Base-by-base conservation (phyloP, 108 stramenopile genomes). In the Conticribra weissflogii region DNA sequence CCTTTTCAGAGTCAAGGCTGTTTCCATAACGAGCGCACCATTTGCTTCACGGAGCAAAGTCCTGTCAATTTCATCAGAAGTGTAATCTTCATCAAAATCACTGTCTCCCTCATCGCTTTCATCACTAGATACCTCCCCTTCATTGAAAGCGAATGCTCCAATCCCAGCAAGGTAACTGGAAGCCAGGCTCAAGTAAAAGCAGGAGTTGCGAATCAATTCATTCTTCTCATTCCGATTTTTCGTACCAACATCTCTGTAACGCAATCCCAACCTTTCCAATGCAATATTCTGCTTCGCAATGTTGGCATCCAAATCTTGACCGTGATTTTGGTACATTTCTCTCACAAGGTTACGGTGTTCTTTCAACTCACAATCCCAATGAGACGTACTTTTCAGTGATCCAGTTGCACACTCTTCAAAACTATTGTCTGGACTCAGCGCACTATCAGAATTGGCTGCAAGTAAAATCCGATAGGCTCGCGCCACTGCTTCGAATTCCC, bases 111-210 rank as follows among this genome's bases (percentile, higher is more conserved):
- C 36, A n/a, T 59, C 31, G 15, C 24, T 34, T 22, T 45, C 34
- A 2, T 22, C 46, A 21, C 63, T 51, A 59, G 69, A 71, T 12
- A 76, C 62, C 7, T 68, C 71, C 53, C n/a, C n/a, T n/a, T 5
- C 36, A 41, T 5, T 9, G 12, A 12, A 5, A 41, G 36, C 12
- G 8, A 87, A 41, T 17, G 83, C 86, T 1, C 81, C 86, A 62
- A 87, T 87, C 1, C 86, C 86, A 65, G 66, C 50, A 18, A 87
- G 50, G 61, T 87, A 87, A 51, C 81, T 79, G 16, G 59, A 63
- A 14, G 86, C 81, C 41, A 87, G 49, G 31, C 79, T 81, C 18
- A 87, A 66, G 55, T 87, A 86, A 36, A 87, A 87, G 54, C 86
- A 87, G 32, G 83, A 84, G 64, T 87, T 87, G 23, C 50, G 49